Evolutionary conservation across 768 basidiomycete genomes (phyloP).

Genomic region (Phlegmacium glaucopus): DNA sequence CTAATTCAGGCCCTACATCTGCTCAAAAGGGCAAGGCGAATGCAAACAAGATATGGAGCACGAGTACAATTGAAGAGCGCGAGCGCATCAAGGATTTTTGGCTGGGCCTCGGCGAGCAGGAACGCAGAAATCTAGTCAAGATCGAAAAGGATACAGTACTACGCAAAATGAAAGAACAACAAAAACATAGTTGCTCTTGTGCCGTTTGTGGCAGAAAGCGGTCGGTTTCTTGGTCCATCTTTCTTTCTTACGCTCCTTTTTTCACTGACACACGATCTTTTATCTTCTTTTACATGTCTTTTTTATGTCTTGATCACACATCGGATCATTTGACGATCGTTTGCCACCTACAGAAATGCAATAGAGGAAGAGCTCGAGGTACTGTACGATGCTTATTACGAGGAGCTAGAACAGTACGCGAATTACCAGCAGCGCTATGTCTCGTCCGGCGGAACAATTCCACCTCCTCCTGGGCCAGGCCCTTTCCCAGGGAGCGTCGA

Average conservation of each 20-base stretch:
- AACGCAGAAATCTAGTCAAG: slow-evolving; percentile 89
- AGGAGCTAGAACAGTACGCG: slow-evolving; percentile 99
- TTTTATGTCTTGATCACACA: slow-evolving; percentile 28
- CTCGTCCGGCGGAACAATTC: slow-evolving; percentile 82
- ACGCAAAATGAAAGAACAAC: slow-evolving; percentile 99
- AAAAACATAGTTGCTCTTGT: slow-evolving; percentile 93
- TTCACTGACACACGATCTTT: slow-evolving; percentile 11
- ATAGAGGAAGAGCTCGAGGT: slow-evolving; percentile 99
- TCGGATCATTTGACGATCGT: slow-evolving; percentile 25
- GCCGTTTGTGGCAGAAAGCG: slow-evolving; percentile 97
- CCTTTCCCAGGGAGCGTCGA: slow-evolving; percentile 99
- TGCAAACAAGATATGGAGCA: slow-evolving; percentile 91
- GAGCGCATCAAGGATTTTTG: slow-evolving; percentile 99
- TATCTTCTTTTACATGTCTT: slow-evolving; percentile 13
- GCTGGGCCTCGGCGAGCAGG: slow-evolving; percentile 89
- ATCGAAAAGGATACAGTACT: slow-evolving; percentile 98
- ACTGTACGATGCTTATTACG: slow-evolving; percentile 99
- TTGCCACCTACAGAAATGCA: slow-evolving; percentile 61
- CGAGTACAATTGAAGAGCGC: slow-evolving; percentile 86
- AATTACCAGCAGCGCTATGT: slow-evolving; percentile 96
- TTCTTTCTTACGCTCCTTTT: slow-evolving; percentile 19
- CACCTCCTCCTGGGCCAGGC: slow-evolving; percentile 93
- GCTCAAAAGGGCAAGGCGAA: slow-evolving; percentile 37
- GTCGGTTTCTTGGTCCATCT: slow-evolving; percentile 28
- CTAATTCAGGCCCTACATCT: slow-evolving; percentile 26